A percentile compares a stretch with the other conserved stretches of the same genome.
Evolutionary conservation across 176 grass and related monocot genomes (phyloP).

Genomic region (Oryza australiensis): DNA sequence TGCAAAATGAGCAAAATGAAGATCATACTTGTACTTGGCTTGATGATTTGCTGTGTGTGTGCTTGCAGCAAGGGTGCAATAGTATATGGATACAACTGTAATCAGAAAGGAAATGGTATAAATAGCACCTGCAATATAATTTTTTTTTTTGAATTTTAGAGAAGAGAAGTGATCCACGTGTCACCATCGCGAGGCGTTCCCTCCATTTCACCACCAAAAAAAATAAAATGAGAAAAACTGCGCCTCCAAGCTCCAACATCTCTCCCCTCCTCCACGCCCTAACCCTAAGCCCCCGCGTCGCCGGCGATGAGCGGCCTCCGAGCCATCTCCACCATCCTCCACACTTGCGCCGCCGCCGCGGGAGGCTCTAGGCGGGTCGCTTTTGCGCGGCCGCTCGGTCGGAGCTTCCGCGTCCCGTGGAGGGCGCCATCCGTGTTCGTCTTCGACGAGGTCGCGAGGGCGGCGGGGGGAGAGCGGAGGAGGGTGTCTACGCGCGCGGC

Average conservation of each 20-base stretch:
- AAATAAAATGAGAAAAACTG: constrained; percentile 2
- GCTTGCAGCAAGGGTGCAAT: background rate
- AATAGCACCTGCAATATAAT: background rate
- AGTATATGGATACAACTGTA: background rate
- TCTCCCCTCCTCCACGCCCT: constrained; percentile 14
- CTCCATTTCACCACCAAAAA: constrained; percentile 49
- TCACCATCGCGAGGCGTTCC: constrained; percentile 48
- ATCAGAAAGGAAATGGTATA: background rate
- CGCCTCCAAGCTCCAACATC: constrained; percentile 29
- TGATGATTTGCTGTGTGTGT: no score
- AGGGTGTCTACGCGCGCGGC: constrained; percentile 73
- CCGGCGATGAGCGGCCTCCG: constrained; percentile 76
- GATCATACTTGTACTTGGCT: no score
- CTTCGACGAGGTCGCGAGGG: constrained; percentile 64
- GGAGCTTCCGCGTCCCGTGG: constrained; percentile 45
- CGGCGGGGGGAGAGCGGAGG: constrained; percentile 39
- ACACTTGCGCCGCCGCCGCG: constrained; percentile 35
- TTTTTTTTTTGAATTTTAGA: constrained; percentile 12
- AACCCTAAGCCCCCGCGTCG: constrained; percentile 32
- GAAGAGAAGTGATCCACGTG: constrained; percentile 50
- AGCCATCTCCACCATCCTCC: constrained; percentile 59
- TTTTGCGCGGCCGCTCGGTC: constrained; percentile 24
- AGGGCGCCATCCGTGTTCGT: constrained; percentile 52
- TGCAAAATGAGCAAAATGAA: background rate
- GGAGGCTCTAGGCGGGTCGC: constrained; percentile 34